A percentile compares a stretch with the other conserved stretches of the same genome.
These are phyloP conservation scores for Earliella scabrosa DNA, from an alignment of 1,284 basidiomycete genomes.

Conservation along the genomic window DNA sequence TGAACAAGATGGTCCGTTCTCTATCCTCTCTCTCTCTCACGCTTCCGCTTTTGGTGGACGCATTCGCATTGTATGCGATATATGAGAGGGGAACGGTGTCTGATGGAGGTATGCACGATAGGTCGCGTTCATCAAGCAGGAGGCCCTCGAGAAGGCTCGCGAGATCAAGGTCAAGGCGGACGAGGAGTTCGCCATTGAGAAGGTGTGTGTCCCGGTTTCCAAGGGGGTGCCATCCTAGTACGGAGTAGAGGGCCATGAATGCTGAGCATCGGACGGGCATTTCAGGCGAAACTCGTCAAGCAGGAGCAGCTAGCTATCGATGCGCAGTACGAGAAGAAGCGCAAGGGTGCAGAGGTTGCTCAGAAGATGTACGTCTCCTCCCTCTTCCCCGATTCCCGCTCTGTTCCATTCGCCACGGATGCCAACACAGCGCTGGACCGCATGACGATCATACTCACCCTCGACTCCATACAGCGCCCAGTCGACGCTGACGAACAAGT, in stretches of 20 bases:
- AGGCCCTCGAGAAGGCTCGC: conserved; percentile 94
- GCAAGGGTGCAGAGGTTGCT: conserved; percentile 88
- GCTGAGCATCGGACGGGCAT: neutral
- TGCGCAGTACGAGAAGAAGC: conserved; percentile 91
- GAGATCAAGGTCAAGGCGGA: conserved; percentile 97
- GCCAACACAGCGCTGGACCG: too few species aligned
- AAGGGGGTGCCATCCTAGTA: too few species aligned
- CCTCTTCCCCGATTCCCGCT: neutral
- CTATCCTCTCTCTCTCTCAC: neutral
- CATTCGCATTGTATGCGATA: neutral
- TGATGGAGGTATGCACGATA: conserved; percentile 36
- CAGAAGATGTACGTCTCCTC: conserved; percentile 85
- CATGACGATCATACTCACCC: too few species aligned
- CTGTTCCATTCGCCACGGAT: too few species aligned
- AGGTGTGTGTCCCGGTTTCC: conserved; percentile 52
- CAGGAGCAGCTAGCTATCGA: conserved; percentile 94
- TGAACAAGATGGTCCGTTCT: conserved; percentile 95
- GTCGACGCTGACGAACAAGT: conserved; percentile 96
- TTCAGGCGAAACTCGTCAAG: conserved; percentile 92
- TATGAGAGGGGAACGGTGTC: conserved; percentile 2
- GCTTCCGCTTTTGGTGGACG: neutral
- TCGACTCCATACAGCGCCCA: conserved; percentile 71
- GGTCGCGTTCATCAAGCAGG: conserved; percentile 97
- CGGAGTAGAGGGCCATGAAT: too few species aligned
- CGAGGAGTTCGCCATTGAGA: conserved; percentile 97